Percentiles rank a stretch among this genome's conserved stretches.
These are phyloP conservation scores for Flaveria floridana DNA, from an alignment of 140 eudicot genomes.

Conservation along the genomic window DNA sequence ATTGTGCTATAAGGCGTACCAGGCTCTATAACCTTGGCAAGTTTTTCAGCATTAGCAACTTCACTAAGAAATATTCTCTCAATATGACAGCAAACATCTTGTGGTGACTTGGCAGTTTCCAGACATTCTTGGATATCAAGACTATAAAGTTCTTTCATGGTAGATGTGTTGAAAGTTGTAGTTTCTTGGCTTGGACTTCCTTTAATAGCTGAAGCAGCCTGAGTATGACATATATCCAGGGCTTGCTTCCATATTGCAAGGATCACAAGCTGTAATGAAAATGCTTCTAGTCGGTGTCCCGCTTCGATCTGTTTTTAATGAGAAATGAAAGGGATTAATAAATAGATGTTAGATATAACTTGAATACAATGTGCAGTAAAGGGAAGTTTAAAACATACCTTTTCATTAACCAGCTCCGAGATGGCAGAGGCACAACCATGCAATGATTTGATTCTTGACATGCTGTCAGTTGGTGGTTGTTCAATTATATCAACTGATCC, in stretches of 20 bases:
- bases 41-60: slow-evolving; percentile 74
- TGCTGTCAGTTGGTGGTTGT: slow-evolving; percentile 71
- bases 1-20: slow-evolving; percentile 38
- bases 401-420: slow-evolving; percentile 72
- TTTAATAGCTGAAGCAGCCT: slow-evolving; percentile 80
- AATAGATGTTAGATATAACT: slow-evolving; percentile 13
- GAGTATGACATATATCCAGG: slow-evolving; percentile 76
- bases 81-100: slow-evolving; percentile 57
- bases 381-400: slow-evolving; percentile 43
- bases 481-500: slow-evolving; percentile 65
- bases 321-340: slow-evolving; percentile 6
- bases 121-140: slow-evolving; percentile 40
- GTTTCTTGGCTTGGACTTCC: slow-evolving; percentile 62
- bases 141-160: slow-evolving; percentile 34
- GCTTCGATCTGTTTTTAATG: slow-evolving; percentile 46
- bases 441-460: slow-evolving; percentile 68
- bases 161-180: slow-evolving; percentile 28
- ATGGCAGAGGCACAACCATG: slow-evolving; percentile 66
- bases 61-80: slow-evolving; percentile 73
- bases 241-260: slow-evolving; percentile 99
- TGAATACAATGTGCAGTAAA: not conserved
- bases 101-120: slow-evolving; percentile 43
- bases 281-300: slow-evolving; percentile 65
- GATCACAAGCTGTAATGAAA: slow-evolving; percentile 85
- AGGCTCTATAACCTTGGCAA: slow-evolving; percentile 59